These are phyloP conservation scores for Pilatotrama ljubarskyi DNA, from an alignment of 768 basidiomycete species.

Conservation along the genomic window DNA sequence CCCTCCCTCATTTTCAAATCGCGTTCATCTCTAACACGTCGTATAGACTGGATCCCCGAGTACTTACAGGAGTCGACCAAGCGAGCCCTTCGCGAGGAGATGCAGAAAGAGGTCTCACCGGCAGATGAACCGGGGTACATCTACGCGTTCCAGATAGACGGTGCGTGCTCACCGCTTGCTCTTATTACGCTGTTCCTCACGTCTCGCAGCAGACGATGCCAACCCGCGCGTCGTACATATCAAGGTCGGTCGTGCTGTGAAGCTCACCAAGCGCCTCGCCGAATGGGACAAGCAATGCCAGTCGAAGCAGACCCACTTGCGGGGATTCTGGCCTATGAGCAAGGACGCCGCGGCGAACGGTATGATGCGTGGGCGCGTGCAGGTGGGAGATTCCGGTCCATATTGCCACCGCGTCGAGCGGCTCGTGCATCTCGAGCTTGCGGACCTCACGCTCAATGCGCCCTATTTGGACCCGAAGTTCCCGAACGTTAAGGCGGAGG, in stretches of 20 bases:
- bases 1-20: not conserved
- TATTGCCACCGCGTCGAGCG: conserved; percentile 77
- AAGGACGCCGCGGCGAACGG: conserved; percentile 43
- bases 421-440: conserved; percentile 78
- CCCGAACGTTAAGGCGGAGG: conserved; percentile 29
- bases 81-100: conserved; percentile 52
- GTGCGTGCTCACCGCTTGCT: conserved; percentile 36
- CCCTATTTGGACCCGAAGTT: conserved; percentile 61
- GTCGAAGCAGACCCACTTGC: conserved; percentile 70
- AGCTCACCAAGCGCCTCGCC: conserved; percentile 69
- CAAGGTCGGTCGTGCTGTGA: conserved; percentile 79
- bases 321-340: conserved; percentile 72
- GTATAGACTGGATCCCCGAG: conserved; percentile 65
- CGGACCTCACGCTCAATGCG: conserved; percentile 59
- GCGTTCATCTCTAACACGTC: not conserved
- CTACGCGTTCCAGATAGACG: conserved; percentile 79
- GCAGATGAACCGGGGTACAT: conserved; percentile 76
- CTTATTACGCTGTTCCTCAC: not conserved
- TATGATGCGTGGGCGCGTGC: conserved; percentile 65
- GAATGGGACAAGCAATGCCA: conserved; percentile 84
- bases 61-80: conserved; percentile 66
- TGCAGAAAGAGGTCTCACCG: conserved; percentile 51
- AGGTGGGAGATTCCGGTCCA: conserved; percentile 58
- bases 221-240: conserved; percentile 51
- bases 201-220: conserved; percentile 34